These are phyloP conservation scores for Pichia terricola DNA, from an alignment of 1,139 yeast genomes.

Conservation along the genomic window DNA sequence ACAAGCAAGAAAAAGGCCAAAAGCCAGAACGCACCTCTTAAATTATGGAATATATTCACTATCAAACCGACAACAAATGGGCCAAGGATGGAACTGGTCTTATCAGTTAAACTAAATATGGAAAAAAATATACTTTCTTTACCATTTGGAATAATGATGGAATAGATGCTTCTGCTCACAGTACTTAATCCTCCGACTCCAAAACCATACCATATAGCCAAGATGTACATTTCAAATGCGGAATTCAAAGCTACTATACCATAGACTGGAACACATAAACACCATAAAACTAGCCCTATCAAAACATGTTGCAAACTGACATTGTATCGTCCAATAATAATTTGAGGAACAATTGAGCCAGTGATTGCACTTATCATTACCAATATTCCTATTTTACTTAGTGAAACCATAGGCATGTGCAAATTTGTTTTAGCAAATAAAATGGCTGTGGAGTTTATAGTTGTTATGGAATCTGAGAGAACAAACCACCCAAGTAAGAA, in stretches of 20 bases:
- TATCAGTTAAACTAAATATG: conserved; percentile 61
- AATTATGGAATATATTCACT: conserved; percentile 58
- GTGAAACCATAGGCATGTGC: conserved; percentile 51
- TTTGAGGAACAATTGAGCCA: conserved; percentile 51
- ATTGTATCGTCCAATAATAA: conserved; percentile 32
- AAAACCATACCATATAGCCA: conserved; percentile 64
- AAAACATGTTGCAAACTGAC: conserved; percentile 38
- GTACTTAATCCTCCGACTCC: conserved; percentile 62
- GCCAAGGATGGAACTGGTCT: conserved; percentile 63
- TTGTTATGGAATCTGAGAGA: conserved; percentile 58
- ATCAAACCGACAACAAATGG: conserved; percentile 58
- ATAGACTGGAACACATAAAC: conserved; percentile 54
- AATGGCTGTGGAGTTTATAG: conserved; percentile 66
- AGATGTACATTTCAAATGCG: conserved; percentile 51
- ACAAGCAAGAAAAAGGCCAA: conserved; percentile 39
- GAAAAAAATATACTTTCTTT: conserved; percentile 65
- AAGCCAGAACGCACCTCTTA: conserved; percentile 58
- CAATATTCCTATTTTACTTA: conserved; percentile 51
- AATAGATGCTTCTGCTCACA: conserved; percentile 51
- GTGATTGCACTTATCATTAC: conserved; percentile 54
- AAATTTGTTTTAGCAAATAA: conserved; percentile 59
- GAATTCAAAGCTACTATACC: conserved; percentile 44
- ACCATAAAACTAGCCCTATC: conserved; percentile 45
- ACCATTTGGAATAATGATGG: conserved; percentile 58
- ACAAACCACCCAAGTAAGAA: conserved; percentile 63